Conservation (phyloP, 768 basidiomycete genomes). For the Rhizopogon vinicolor region DNA sequence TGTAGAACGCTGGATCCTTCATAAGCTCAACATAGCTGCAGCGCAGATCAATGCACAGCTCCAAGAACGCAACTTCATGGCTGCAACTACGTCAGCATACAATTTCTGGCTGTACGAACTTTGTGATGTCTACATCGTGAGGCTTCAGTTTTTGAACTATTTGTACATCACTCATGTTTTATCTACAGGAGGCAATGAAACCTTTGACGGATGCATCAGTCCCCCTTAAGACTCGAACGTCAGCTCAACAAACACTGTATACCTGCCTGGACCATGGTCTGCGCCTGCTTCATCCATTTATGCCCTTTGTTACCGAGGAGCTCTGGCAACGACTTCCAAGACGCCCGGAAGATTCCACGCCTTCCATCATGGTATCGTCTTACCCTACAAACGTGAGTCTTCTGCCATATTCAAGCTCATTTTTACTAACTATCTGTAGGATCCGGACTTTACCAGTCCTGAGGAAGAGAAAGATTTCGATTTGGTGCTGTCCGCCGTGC, state of each 20-base stretch:
- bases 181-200: conserved; percentile 91
- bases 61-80: conserved; percentile 86
- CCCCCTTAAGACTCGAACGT: conserved; percentile 56
- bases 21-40: conserved; percentile 85
- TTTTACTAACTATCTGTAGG: conserved; percentile 33
- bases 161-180: neutral
- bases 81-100: conserved; percentile 77
- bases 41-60: conserved; percentile 72
- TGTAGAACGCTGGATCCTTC: conserved; percentile 92
- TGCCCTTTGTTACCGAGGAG: conserved; percentile 99
- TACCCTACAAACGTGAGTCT: conserved; percentile 76
- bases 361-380: conserved; percentile 85
- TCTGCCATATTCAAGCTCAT: neutral
- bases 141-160: conserved; percentile 21
- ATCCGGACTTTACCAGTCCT: conserved; percentile 53
- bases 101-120: conserved; percentile 98
- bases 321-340: conserved; percentile 95
- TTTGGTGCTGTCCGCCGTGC: conserved; percentile 74
- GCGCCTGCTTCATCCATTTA: conserved; percentile 91
- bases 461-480: conserved; percentile 85
- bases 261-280: conserved; percentile 91
- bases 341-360: conserved; percentile 72
- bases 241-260: conserved; percentile 94
- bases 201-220: conserved; percentile 87
- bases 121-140: conserved; percentile 97